Evolutionary conservation across 192 early-diverging fungal species (phyloP), one percentile per base, ranked within the genome.

Genomic region (Phycomyces blakesleeanus): DNA sequence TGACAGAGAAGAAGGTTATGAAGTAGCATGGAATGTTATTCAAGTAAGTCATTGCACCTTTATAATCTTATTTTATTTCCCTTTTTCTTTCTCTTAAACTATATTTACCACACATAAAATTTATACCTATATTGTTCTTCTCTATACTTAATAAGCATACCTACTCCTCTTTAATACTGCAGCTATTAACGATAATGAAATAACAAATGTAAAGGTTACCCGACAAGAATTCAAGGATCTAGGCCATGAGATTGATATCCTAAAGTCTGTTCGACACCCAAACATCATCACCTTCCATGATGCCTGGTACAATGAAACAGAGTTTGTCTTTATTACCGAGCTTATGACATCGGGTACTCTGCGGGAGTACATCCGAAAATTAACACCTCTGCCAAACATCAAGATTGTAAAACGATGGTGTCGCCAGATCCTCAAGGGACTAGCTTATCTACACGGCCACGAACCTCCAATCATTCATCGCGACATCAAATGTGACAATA

Each of bases 21-120:
- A 94, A 70, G 90, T 94, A 12, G 92, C 92, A 25, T 94, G 92
- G 92, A 94, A 93, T 76, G 87, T 86, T 67, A 78, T 92, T 27
- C 83, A 87, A 50, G 71, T 88, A 56, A 73, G 76, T 51, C 3
- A 22, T 4, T 8, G 24, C 29, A n/a, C 11, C 1, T 27, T 2
- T 38, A 18, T 5, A 34, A 34, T 34, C 29, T 34, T 34, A 7
- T 34, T 34, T 34, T 34, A 34, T 34, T 34, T 5, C 2, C 29
- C 29, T 34, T 7, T 34, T 34, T 34, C 2, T 7, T n/a, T n/a
- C n/a, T n/a, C n/a, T n/a, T n/a, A n/a, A n/a, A n/a, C n/a, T n/a
- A n/a, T n/a, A n/a, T n/a, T n/a, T n/a, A n/a, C n/a, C n/a, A n/a
- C n/a, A n/a, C n/a, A n/a, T n/a, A n/a, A n/a, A n/a, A n/a, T n/a